Conservation (phyloP, 306 rosid species). For the Arachis stenosperma region DNA sequence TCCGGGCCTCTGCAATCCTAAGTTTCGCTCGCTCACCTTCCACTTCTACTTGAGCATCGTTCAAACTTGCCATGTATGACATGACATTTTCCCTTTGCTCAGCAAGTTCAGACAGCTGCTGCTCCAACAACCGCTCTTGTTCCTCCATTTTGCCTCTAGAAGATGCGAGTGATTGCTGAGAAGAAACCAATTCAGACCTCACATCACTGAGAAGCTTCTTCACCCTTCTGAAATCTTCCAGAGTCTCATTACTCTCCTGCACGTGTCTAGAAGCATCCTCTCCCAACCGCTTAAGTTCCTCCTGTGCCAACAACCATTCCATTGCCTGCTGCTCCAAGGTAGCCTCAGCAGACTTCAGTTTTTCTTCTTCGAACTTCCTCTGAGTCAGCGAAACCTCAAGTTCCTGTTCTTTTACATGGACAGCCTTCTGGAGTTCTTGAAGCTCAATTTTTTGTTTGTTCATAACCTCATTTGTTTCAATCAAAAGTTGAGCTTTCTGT, state of each 20-base stretch:
- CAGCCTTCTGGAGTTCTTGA: conserved; percentile 49
- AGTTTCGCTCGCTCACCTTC: conserved; percentile 74
- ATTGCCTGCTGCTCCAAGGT: conserved; percentile 73
- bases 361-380: conserved; percentile 66
- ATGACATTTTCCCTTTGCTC: conserved; percentile 65
- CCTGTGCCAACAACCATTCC: conserved; percentile 80
- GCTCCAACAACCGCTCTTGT: conserved; percentile 67
- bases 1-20: conserved; percentile 60
- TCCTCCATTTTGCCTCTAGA: conserved; percentile 74
- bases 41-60: conserved; percentile 76
- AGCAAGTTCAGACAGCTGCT: conserved; percentile 67
- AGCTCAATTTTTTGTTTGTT: conserved; percentile 73
- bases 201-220: conserved; percentile 72
- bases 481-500: conserved; percentile 63
- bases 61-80: conserved; percentile 65
- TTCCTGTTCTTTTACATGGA: conserved; percentile 65
- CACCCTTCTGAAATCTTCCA: conserved; percentile 68
- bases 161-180: conserved; percentile 76
- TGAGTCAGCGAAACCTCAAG: conserved; percentile 46
- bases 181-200: conserved; percentile 80
- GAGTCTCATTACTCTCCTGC: conserved; percentile 55
- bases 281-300: conserved; percentile 68
- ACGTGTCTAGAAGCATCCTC: conserved; percentile 60
- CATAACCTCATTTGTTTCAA: conserved; percentile 72
- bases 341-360: conserved; percentile 61